Evolutionary conservation across 2,329 filamentous ascomycete species (phyloP), one percentile per base, ranked within the genome.

Genomic region (Lasiodiplodia theobromae): DNA sequence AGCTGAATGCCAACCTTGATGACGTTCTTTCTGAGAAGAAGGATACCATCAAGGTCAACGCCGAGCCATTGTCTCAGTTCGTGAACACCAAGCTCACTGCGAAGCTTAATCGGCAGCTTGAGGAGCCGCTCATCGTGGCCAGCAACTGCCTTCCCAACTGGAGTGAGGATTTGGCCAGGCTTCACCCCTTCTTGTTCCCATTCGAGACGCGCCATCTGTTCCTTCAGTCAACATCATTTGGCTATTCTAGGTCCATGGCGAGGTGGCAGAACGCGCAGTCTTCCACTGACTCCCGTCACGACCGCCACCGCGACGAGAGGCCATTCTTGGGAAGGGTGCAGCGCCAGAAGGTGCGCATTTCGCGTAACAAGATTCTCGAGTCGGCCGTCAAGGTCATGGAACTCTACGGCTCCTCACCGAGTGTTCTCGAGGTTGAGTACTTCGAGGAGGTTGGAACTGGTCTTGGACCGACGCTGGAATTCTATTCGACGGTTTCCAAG

Each of bases 331-430:
- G 96, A 16, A 88, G 95, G 52, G 86, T 97, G 1, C 96, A 98
- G 78, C 90, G 96, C 68, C 96, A 99, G 76, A 99, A 99, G 80
- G 95, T 99, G n/a, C 91, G 96, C 54, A 98, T 99, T 70, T 97
- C 95, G 5, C 89, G 96, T 53, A 89, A 89, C n/a, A 94, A 96
- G 74, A 97, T 99, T 56, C 85, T 99, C 8, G 96, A 99, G 78
- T 98, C 96, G 16, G 96, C 96, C 0, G 86, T 98, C 78, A 99
- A 99, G 80, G 96, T 99, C 37, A 98, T 99, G 95, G 95, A 99
- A 74, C 87, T 98, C 2, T 99, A 99, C 75, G 96, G 96, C 0
- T 93, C 93, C n/a, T 97, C 95, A 0, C 93, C 97, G 69, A 98
- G 95, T 77, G 92, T 98, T 34, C 83, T 99, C 0, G 96, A 99